Base-by-base conservation (phyloP, 2,329 filamentous ascomycete species). In the Phialophora verrucosa region DNA sequence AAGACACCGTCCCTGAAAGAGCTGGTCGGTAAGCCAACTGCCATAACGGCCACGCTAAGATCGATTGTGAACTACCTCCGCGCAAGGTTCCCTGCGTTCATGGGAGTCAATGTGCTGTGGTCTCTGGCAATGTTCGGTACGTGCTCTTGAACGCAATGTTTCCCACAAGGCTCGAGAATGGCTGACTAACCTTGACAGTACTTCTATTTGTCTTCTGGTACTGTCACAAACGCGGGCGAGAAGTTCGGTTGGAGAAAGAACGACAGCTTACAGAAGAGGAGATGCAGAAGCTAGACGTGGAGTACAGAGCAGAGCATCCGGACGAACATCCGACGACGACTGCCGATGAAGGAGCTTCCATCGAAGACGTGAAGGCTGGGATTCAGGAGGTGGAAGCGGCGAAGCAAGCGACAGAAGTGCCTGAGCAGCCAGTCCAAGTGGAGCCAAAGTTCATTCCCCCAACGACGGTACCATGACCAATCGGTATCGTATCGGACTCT, bases 151-250 rank as follows among this genome's bases (percentile, higher is more conserved):
- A 7, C 14, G 10, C 14, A 8, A 29, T 2, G 32, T 27, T 12
- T 27, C 25, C 38, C 49, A 17, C 47, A 44, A 10, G n/a, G 17
- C 56, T 10, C 20, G 32, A n/a, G 14, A 27, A 44, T 14, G 23
- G 35, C 44, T 59, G 47, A 62, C 54, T 63, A 7, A 20, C 25
- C 35, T 4, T 25, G n/a, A 31, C 63, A 91, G 91, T 98, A 62
- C 84, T 98, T 17, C 85, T 99, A 64, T 95, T 97, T 76, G 92
- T 96, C 53, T 89, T 98, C 73, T 99, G 94, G 93, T 99, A 98
- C 80, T 98, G 93, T 80, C 90, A 98, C 80, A 98, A 98, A 82
- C 91, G 95, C 62, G 95, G 95, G 47, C 88, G 88, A 53, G 94
- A 99, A 80, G 89, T 88, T 6, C 87, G 95, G 59, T 85, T 98